A percentile compares a stretch with the other conserved stretches of the same genome.
Conservation (phyloP, 2,329 filamentous ascomycete genomes). For the Botryotinia calthae region DNA sequence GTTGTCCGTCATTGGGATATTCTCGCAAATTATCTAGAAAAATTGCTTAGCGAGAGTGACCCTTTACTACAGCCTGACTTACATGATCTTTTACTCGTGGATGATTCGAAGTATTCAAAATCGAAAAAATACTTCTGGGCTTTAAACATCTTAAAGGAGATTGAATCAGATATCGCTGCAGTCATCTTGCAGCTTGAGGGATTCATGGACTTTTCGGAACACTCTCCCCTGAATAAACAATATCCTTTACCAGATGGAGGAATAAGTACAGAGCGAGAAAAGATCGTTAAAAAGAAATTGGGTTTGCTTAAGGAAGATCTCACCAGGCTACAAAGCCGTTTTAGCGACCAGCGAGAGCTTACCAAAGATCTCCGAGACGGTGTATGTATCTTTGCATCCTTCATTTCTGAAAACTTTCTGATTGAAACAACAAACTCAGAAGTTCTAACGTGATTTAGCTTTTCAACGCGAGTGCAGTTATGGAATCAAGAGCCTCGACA, state of each 20-base stretch:
- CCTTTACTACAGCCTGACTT: neutral
- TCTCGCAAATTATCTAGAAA: neutral
- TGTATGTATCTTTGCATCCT: no score
- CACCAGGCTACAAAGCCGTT: neutral
- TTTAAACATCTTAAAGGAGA: neutral
- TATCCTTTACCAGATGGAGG: neutral
- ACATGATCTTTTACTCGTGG: neutral
- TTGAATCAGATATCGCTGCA: neutral
- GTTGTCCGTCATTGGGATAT: neutral
- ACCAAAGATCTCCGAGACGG: neutral
- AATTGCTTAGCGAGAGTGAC: neutral
- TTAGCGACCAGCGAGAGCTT: neutral
- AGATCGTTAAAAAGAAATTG: accelerated
- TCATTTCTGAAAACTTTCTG: no score
- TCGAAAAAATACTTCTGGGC: neutral
- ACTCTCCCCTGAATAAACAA: accelerated
- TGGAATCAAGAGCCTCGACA: neutral
- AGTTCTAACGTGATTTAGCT: no score
- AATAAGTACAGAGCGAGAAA: neutral
- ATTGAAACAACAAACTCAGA: no score
- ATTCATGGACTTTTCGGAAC: neutral
- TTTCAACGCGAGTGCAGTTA: neutral
- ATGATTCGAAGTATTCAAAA: neutral
- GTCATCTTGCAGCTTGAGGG: neutral
- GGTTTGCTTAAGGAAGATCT: neutral